Base-by-base conservation (phyloP, 75 land plant genomes). In the Sequoia sempervirens region DNA sequence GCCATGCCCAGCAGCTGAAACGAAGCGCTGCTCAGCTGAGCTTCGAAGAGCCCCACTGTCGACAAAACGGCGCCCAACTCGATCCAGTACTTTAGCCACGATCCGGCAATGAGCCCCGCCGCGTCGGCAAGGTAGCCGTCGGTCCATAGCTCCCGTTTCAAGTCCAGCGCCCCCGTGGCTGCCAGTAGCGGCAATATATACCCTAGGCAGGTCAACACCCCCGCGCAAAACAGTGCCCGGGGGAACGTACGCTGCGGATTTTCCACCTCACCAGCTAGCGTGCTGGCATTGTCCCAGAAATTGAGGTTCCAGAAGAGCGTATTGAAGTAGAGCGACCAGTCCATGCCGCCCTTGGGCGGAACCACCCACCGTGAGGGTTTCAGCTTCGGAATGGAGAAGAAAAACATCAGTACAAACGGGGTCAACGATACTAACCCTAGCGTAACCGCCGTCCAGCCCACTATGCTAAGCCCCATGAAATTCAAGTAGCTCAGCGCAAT, bases 261-360 rank as follows among this genome's bases (percentile, higher is more conserved):
- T 18, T 87, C 86, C 1, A 88, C 75, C 32, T 86, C 80, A 0
- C 90, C 30, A 7, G 96, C 93, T 0, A 94, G 94, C 2, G 88
- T 95, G n/a, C 85, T 94, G 7, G 89, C 96, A 40, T 86, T 93
- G 86, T 96, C 98, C 98, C 98, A 96, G 82, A 88, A 96, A 83
- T 96, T 96, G 64, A 96, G 85, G 79, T 96, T 96, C 98, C 98
- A 96, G 78, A 96, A 96, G 3, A 94, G 90, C 3, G 93, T 50
- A 50, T 50, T 50, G 53, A 50, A 50, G 53, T 11, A 50, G 15
- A 50, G 15, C 14, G 53, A 50, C 53, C 53, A 50, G 53, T 50
- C 53, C 53, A 13, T 50, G 14, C 13, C 14, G 12, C 53, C 53
- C 53, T 93, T 66, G 26, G 87, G 82, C 17, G 76, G 61, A 11